phyloP scores from a whole-genome alignment of 345 rosid species.

The Psidium friedrichsthalianum region DNA sequence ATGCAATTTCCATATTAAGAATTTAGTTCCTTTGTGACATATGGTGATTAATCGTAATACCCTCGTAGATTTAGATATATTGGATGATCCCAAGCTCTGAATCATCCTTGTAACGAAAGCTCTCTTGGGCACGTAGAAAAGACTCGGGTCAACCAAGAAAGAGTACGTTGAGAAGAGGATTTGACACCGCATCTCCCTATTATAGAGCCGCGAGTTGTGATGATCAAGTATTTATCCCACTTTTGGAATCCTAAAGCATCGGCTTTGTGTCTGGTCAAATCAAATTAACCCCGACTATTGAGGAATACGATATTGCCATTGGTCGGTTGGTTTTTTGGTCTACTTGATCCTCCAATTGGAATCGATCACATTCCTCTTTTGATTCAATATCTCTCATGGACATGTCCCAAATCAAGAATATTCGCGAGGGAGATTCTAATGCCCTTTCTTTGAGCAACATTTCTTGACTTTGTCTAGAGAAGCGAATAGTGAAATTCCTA shows the following conservation, averaged over 20 bases:
- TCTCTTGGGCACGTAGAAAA: neutral
- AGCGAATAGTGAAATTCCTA: neutral
- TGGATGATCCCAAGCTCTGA: rapidly evolving
- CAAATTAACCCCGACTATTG: neutral
- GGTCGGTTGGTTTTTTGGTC: neutral
- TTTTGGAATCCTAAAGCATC: neutral
- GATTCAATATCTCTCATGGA: neutral
- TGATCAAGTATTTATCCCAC: neutral
- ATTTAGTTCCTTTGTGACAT: neutral
- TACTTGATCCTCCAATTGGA: neutral
- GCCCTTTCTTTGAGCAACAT: neutral
- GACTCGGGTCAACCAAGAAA: neutral
- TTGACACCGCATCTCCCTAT: neutral
- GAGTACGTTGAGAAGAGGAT: neutral
- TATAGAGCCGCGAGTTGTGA: neutral
- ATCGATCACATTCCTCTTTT: neutral
- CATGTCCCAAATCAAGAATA: too few relatives aligned
- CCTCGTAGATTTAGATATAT: neutral
- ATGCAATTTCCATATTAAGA: neutral
- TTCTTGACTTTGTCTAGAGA: neutral
- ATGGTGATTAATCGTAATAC: neutral
- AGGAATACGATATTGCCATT: neutral
- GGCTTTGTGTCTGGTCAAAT: neutral
- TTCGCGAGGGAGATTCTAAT: too few relatives aligned
- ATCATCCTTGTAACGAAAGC: neutral